Evolutionary conservation across 192 early-diverging fungal genomes (phyloP).

Genomic region (Coemansia sp.): DNA sequence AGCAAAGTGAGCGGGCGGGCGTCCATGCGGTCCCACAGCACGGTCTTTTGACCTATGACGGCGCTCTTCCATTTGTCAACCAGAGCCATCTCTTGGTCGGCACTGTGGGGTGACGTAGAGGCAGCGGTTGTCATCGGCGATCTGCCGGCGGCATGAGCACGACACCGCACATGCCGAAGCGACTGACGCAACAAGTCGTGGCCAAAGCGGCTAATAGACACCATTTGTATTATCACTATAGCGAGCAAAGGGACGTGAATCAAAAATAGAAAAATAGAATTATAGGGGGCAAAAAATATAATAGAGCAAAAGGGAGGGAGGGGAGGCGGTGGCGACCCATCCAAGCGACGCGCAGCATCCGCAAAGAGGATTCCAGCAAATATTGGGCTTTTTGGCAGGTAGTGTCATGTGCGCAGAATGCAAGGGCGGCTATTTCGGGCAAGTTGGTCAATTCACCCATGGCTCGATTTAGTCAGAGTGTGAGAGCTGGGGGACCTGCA

Average conservation of each 20-base stretch:
- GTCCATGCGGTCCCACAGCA: slow-evolving; percentile 50
- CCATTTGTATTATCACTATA: neutral
- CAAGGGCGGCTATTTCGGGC: neutral
- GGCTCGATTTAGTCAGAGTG: neutral
- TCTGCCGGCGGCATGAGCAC: neutral
- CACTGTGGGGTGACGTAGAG: neutral
- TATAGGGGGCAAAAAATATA: neutral
- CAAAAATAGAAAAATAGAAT: neutral
- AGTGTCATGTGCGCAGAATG: neutral
- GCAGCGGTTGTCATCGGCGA: slow-evolving; percentile 1
- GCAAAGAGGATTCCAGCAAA: neutral
- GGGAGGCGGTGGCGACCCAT: slow-evolving; percentile 5
- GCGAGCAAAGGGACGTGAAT: neutral
- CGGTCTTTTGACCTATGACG: slow-evolving; percentile 10
- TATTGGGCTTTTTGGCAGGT: neutral
- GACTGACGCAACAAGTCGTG: neutral
- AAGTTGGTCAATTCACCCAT: neutral
- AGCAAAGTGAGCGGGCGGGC: slow-evolving; percentile 44
- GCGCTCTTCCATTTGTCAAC: slow-evolving; percentile 30
- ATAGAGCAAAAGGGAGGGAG: neutral
- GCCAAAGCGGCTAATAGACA: slow-evolving; percentile 2
- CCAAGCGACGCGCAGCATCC: neutral
- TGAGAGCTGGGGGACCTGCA: slow-evolving; percentile 2
- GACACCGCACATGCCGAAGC: neutral
- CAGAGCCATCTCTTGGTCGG: neutral